Percentiles rank a stretch among this genome's conserved stretches.
Conservation (phyloP, 148 eudicot species). For the Euryodendron excelsum region DNA sequence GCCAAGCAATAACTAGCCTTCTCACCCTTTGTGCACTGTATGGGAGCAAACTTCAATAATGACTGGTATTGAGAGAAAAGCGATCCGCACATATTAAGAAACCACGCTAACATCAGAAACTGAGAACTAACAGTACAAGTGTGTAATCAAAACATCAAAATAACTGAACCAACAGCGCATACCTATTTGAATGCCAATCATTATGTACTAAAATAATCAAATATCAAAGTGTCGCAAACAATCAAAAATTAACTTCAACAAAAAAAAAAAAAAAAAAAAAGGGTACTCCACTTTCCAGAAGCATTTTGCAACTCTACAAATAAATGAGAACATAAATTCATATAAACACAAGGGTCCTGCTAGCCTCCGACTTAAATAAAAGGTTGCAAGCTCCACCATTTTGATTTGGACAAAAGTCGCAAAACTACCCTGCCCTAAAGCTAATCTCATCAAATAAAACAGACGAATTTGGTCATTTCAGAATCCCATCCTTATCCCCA, state of each 20-base stretch:
- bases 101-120: not conserved
- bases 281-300: not conserved
- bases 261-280: not conserved
- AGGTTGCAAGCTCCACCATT: not conserved
- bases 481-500: not conserved
- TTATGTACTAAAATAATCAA: not conserved
- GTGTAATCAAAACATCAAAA: constrained; percentile 1
- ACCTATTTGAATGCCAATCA: too few species aligned
- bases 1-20: constrained; percentile 81
- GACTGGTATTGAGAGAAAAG: constrained; percentile 62
- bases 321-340: not conserved
- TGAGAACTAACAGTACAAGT: not conserved
- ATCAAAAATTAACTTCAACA: not conserved
- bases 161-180: not conserved
- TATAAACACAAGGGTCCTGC: not conserved
- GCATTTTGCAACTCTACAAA: not conserved
- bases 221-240: not conserved
- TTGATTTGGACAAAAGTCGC: not conserved
- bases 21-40: constrained; percentile 53
- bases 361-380: not conserved
- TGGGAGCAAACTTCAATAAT: constrained; percentile 59
- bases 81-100: constrained; percentile 35
- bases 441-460: not conserved
- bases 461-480: not conserved
- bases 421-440: not conserved